Conservation (phyloP, 345 rosid species). For the Toxicodendron radicans region DNA sequence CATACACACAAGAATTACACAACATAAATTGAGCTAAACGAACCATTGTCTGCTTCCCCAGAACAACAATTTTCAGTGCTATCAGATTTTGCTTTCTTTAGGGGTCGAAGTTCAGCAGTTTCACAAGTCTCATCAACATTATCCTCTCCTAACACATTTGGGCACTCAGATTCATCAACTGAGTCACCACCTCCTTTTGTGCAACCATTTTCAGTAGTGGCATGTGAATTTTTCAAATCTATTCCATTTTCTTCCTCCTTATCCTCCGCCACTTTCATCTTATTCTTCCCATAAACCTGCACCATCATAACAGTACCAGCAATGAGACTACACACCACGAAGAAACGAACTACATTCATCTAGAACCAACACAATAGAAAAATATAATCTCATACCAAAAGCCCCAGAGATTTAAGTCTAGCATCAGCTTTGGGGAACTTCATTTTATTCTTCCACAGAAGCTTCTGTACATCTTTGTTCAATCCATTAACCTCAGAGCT, state of each 20-base stretch:
- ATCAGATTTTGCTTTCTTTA: constrained; percentile 64
- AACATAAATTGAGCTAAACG: constrained; percentile 17
- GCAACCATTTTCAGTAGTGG: constrained; percentile 30
- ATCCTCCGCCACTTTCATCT: constrained; percentile 42
- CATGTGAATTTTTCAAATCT: constrained; percentile 23
- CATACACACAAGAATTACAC: background rate
- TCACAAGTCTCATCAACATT: constrained; percentile 33
- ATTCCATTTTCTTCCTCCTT: constrained; percentile 37
- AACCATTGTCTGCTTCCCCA: constrained; percentile 44
- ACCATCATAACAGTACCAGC: background rate
- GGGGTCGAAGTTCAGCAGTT: constrained; percentile 53
- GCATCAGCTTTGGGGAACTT: constrained; percentile 74
- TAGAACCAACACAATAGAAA: background rate
- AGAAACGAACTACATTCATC: background rate
- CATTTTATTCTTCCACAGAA: constrained; percentile 85
- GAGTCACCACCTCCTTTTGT: constrained; percentile 23
- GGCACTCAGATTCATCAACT: constrained; percentile 33
- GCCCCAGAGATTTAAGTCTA: constrained; percentile 65
- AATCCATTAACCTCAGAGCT: constrained; percentile 63
- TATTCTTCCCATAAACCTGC: constrained; percentile 48
- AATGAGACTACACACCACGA: background rate
- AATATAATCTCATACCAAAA: constrained; percentile 46
- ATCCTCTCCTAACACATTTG: constrained; percentile 26
- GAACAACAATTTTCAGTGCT: constrained; percentile 35
- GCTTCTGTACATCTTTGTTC: constrained; percentile 81